Evolutionary conservation across 2,329 filamentous ascomycete species (phyloP).

Genomic region (Myrmaecium sp.): DNA sequence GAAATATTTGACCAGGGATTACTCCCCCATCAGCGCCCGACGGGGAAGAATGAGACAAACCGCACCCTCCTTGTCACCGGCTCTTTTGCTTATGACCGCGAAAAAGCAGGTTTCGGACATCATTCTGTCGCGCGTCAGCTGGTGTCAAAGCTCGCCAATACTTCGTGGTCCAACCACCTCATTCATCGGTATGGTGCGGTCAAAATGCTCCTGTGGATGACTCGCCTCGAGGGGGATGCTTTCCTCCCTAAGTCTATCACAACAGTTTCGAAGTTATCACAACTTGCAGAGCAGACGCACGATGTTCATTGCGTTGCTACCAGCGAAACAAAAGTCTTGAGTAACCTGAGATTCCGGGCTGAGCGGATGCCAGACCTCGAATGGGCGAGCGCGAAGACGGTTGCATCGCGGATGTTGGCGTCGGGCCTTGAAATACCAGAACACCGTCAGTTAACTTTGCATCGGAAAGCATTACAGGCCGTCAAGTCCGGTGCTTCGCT

Average conservation of each 20-base stretch:
- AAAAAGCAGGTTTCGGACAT: conserved; percentile 31
- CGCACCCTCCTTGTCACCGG: conserved; percentile 48
- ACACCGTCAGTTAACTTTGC: no score
- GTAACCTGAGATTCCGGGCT: no score
- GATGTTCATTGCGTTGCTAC: no score
- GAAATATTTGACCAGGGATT: conserved; percentile 33
- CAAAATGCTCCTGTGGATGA: conserved; percentile 60
- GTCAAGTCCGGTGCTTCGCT: no score
- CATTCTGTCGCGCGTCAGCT: conserved; percentile 41
- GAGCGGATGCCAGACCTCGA: no score
- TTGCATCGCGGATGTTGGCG: no score
- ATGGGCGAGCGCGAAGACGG: no score
- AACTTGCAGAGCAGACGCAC: no score
- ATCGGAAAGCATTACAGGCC: no score
- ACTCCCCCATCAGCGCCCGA: conserved; percentile 37
- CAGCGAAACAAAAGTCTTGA: no score
- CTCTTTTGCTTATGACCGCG: conserved; percentile 16
- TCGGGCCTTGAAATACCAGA: no score
- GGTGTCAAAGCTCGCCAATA: conserved; percentile 43
- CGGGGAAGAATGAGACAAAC: conserved; percentile 37
- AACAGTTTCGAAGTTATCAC: no score
- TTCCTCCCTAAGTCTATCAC: conserved; percentile 49
- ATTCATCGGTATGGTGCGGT: conserved; percentile 66
- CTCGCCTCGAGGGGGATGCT: conserved; percentile 39
- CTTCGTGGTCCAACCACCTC: conserved; percentile 39